Base-by-base conservation (phyloP, 2,329 filamentous ascomycete genomes). In the Monosporascus cannonballus region DNA sequence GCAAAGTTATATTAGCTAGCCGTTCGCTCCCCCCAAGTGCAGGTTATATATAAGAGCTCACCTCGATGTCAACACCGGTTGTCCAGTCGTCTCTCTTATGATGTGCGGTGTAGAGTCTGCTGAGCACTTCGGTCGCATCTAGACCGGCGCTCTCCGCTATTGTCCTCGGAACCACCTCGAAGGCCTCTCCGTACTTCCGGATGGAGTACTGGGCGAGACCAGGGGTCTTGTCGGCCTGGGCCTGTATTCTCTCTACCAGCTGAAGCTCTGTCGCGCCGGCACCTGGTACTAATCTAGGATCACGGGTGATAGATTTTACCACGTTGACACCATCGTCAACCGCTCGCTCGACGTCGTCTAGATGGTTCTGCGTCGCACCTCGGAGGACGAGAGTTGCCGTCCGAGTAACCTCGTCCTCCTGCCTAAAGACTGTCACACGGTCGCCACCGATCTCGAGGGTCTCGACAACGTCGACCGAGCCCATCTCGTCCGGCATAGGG, bases 401-500 rank as follows among this genome's bases (percentile, higher is more conserved):
- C 65, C 92, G 84, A 49, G 95, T 97, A 51, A 86, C 82, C 64
- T 96, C 90, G 67, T 90, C 86, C 71, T 99, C 94, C 79, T 99
- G 94, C 65, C 95, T 83, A 83, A 99, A 99, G 54, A 99, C 93
- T 42, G 94, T 99, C 54, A 99, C 95, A 56, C 94, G 88, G 77
- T 99, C 94, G 63, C 94, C 94, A 59, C 94, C 94, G 69, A 99
- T 97, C 74, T 99, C 94, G 45, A 95, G 81, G 1, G 95, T 97
- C 80, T 99, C 94, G 34, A 99, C 94, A 53, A 99, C 73, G 69
- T 99, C 94, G 58, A 99, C 85, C 64, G 75, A 87, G 59, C 94
- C 94, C 92, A 96, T 97, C 79, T 99, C 94, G 63, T 99, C 94
- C n/a, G 95, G 94, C 94, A 99, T 99, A 45, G 94, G 94, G 17